phyloP scores from a whole-genome alignment of 805 yeast species.

The Cyberlindnera samutprakarnensis region DNA sequence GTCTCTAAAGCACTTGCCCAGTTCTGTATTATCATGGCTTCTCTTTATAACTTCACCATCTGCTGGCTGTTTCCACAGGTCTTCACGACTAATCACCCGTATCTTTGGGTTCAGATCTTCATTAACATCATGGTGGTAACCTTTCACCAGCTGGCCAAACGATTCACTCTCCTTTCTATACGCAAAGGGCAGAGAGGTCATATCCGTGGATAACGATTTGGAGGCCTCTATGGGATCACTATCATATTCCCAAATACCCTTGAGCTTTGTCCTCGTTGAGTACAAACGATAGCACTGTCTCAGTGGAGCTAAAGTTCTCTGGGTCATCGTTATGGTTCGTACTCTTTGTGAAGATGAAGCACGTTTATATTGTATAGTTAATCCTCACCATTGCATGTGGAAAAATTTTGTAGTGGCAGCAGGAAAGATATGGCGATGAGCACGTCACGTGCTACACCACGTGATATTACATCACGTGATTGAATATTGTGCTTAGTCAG shows the following conservation, averaged over 20 bases:
- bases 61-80: slow-evolving; percentile 10
- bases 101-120: slow-evolving; percentile 22
- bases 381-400: no score
- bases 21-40: slow-evolving; percentile 47
- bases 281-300: no score
- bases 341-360: no score
- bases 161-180: slow-evolving; percentile 31
- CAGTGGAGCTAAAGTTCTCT: no score
- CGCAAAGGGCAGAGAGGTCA: slow-evolving; percentile 23
- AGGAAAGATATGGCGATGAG: no score
- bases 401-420: no score
- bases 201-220: slow-evolving; percentile 9
- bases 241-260: slow-evolving; percentile 14
- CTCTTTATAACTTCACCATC: slow-evolving; percentile 22
- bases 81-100: slow-evolving; percentile 31
- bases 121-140: slow-evolving; percentile 27
- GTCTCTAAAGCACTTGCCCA: slow-evolving; percentile 43
- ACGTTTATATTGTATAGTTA: no score
- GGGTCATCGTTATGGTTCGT: no score
- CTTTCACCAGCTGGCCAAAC: slow-evolving; percentile 36
- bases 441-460: no score
- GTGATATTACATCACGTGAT: no score
- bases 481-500: no score
- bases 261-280: slow-evolving; percentile 3
- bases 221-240: slow-evolving; percentile 8